Percentiles rank a stretch among this genome's conserved stretches.
Conservation (phyloP, 768 basidiomycete species). For the Russula foetens region DNA sequence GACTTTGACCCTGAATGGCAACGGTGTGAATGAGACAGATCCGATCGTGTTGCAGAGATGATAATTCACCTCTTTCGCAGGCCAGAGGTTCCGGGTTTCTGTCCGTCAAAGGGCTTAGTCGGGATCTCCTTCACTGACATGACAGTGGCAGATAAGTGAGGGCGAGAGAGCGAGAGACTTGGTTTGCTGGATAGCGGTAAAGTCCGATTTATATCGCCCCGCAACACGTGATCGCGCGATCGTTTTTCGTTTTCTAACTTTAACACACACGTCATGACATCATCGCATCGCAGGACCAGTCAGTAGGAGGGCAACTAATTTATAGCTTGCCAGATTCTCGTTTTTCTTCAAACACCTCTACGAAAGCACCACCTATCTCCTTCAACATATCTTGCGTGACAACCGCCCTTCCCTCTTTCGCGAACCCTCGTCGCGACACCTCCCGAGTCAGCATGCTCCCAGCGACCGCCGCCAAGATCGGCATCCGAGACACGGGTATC, state of each 20-base stretch:
- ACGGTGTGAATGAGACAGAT: constrained; percentile 3
- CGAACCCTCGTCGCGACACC: constrained; percentile 69
- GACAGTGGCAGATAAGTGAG: constrained; percentile 4
- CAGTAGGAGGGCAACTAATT: too few species aligned
- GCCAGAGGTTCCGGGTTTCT: constrained; percentile 97
- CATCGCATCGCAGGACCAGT: too few species aligned
- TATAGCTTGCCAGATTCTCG: too few species aligned
- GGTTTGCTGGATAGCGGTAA: background rate
- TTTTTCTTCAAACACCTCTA: constrained; percentile 54
- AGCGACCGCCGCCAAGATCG: constrained; percentile 77
- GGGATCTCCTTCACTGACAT: constrained; percentile 58
- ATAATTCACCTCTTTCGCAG: constrained; percentile 78
- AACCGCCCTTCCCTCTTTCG: constrained; percentile 67
- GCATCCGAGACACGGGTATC: constrained; percentile 57
- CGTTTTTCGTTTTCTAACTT: too few species aligned
- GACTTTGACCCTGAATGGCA: constrained; percentile 72
- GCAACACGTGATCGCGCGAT: constrained; percentile 11
- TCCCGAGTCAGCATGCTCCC: constrained; percentile 86
- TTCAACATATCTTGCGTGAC: constrained; percentile 47
- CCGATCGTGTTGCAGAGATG: background rate
- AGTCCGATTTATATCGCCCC: constrained; percentile 9
- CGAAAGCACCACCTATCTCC: constrained; percentile 56
- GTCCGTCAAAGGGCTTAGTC: constrained; percentile 86
- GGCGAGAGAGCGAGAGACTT: background rate
- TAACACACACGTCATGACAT: too few species aligned